A percentile compares a stretch with the other conserved stretches of the same genome.
phyloP scores from a whole-genome alignment of 192 early-diverging fungal species.

The Kappamyces sp. region DNA sequence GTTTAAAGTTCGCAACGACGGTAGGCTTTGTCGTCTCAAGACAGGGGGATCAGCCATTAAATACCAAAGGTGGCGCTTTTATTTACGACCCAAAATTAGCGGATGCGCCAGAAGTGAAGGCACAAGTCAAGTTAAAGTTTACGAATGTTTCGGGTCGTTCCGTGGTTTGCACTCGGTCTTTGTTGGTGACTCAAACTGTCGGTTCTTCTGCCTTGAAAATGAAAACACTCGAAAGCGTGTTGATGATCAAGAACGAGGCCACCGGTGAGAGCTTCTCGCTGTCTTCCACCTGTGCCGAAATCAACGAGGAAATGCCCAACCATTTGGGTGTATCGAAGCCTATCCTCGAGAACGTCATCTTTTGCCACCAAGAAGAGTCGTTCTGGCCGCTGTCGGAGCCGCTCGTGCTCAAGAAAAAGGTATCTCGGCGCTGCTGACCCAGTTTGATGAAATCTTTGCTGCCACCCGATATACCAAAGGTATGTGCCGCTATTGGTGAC shows the following conservation, averaged over 20 bases:
- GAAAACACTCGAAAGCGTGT: conserved; percentile 75
- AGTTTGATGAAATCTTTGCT: conserved; percentile 97
- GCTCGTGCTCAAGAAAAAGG: conserved; percentile 74
- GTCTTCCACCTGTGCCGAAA: conserved; percentile 73
- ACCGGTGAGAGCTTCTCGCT: conserved; percentile 61
- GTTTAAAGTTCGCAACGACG: conserved; percentile 90
- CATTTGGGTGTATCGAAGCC: conserved; percentile 87
- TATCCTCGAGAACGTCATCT: conserved; percentile 96
- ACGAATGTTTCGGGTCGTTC: conserved; percentile 64
- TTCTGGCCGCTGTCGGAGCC: conserved; percentile 96
- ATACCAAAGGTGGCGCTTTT: conserved; percentile 81
- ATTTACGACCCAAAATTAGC: conserved; percentile 79
- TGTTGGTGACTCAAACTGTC: conserved; percentile 56
- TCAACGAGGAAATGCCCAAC: conserved; percentile 76
- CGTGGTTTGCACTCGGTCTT: conserved; percentile 69
- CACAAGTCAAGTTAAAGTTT: conserved; percentile 86
- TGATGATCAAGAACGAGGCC: conserved; percentile 49
- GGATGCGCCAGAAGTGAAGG: conserved; percentile 78
- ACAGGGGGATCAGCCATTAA: conserved; percentile 65
- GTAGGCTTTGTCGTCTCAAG: conserved; percentile 31
- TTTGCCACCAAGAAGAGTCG: conserved; percentile 98
- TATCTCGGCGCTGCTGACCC: too few relatives aligned
- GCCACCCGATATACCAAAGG: conserved; percentile 82
- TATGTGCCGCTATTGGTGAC: too few relatives aligned
- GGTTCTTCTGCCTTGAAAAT: conserved; percentile 50